Conservation (phyloP, 176 grass and related monocot species). For the Puya raimondii region DNA sequence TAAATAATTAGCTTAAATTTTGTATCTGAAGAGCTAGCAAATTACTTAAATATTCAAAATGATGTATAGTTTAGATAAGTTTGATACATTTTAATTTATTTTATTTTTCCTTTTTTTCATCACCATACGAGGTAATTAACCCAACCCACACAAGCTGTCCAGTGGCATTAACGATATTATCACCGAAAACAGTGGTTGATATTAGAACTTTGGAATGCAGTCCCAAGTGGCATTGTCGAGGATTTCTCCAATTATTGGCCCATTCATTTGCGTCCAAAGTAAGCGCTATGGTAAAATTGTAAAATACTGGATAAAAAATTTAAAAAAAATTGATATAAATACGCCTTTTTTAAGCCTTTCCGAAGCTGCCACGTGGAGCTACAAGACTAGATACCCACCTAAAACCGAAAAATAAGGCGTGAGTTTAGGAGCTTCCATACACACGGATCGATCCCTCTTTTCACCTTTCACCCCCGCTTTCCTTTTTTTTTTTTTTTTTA, state of each 20-base stretch:
- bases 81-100: too few relatives aligned
- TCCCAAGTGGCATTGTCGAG: neutral
- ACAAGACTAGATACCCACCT: neutral
- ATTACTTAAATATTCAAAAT: too few relatives aligned
- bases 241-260: neutral
- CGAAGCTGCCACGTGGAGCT: too few relatives aligned
- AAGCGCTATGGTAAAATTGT: neutral
- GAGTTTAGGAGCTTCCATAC: neutral
- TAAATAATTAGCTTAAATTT: too few relatives aligned
- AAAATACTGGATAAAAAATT: neutral
- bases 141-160: too few relatives aligned
- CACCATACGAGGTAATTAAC: too few relatives aligned
- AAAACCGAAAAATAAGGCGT: neutral
- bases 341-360: too few relatives aligned
- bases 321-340: neutral
- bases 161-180: neutral
- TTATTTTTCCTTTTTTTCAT: too few relatives aligned
- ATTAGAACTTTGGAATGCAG: neutral
- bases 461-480: too few relatives aligned
- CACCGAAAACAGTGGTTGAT: neutral
- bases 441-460: neutral
- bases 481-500: neutral
- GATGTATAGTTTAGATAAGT: too few relatives aligned
- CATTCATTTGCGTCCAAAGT: neutral
- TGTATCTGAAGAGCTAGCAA: too few relatives aligned